Conservation (phyloP, 1,284 basidiomycete species). For the Malassezia cuniculi region DNA sequence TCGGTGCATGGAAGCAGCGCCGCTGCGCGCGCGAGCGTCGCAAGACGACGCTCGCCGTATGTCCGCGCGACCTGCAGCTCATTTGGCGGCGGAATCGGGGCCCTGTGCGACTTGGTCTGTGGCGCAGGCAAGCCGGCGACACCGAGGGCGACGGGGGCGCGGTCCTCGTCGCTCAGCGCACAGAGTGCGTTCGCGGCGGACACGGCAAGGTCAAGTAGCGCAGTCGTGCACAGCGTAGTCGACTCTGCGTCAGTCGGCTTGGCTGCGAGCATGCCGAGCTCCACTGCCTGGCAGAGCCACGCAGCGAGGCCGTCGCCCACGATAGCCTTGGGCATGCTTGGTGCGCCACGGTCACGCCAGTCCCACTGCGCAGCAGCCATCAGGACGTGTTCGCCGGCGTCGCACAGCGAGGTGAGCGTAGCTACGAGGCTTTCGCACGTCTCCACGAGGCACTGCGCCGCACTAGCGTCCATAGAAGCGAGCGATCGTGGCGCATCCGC, state of each 20-base stretch:
- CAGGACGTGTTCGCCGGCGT: constrained; percentile 24
- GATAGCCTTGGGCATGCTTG: constrained; percentile 14
- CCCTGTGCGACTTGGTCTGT: not conserved
- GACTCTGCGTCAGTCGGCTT: not conserved
- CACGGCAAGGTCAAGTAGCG: constrained; percentile 17
- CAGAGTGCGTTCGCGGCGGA: constrained; percentile 26
- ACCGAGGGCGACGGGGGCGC: constrained; percentile 14
- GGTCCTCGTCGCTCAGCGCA: constrained; percentile 20
- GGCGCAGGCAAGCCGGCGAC: constrained; percentile 17
- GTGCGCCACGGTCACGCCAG: no score
- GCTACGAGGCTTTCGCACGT: constrained; percentile 29
- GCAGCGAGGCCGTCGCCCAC: constrained; percentile 13
- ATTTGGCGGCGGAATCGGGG: constrained; percentile 10
- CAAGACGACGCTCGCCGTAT: constrained; percentile 14
- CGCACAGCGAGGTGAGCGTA: constrained; percentile 22
- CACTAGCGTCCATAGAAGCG: constrained; percentile 18
- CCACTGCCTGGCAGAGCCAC: constrained; percentile 24
- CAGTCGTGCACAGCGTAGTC: not conserved
- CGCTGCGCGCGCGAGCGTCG: constrained; percentile 15
- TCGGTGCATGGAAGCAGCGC: constrained; percentile 12
- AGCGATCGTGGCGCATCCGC: constrained; percentile 9
- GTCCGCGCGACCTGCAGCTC: constrained; percentile 12
- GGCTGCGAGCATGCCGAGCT: constrained; percentile 14
- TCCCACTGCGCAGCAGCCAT: constrained; percentile 20
- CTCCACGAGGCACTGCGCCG: constrained; percentile 24